Evolutionary conservation across 352 stramenopile genomes (phyloP).

Genomic region (Phytopythium litorale): DNA sequence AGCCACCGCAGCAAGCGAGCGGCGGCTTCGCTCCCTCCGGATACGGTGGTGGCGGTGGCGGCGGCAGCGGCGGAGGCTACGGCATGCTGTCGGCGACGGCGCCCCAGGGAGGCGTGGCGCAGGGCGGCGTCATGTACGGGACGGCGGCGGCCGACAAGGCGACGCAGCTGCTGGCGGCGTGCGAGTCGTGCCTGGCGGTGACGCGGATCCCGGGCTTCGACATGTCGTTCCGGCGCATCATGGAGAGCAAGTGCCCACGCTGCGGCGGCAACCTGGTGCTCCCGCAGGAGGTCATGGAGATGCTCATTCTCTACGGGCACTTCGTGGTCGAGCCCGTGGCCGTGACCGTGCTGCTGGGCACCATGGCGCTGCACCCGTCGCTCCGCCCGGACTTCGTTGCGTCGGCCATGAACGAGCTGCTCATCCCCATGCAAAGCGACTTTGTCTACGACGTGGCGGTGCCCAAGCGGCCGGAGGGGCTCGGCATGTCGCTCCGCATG

Average conservation of each 20-base stretch:
- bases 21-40: background rate
- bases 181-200: slow-evolving; percentile 72
- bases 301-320: slow-evolving; percentile 84
- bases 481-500: slow-evolving; percentile 87
- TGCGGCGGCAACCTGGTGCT: slow-evolving; percentile 56
- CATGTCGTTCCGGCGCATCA: slow-evolving; percentile 79
- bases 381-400: slow-evolving; percentile 78
- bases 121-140: slow-evolving; percentile 16
- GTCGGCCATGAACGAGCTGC: slow-evolving; percentile 79
- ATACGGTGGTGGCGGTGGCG: background rate
- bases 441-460: slow-evolving; percentile 82
- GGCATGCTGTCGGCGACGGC: background rate
- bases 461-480: slow-evolving; percentile 70
- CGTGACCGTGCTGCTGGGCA: slow-evolving; percentile 56
- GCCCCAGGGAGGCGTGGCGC: slow-evolving; percentile 2
- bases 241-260: slow-evolving; percentile 73
- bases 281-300: slow-evolving; percentile 80
- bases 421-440: slow-evolving; percentile 74
- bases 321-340: slow-evolving; percentile 72
- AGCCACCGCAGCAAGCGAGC: slow-evolving; percentile 7
- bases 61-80: background rate
- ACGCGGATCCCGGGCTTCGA: slow-evolving; percentile 61
- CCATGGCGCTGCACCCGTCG: slow-evolving; percentile 69
- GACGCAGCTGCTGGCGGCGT: slow-evolving; percentile 62
- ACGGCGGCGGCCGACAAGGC: slow-evolving; percentile 30